Evolutionary conservation across 441 rosid species (phyloP).

Genomic region (Pelargonium australe): DNA sequence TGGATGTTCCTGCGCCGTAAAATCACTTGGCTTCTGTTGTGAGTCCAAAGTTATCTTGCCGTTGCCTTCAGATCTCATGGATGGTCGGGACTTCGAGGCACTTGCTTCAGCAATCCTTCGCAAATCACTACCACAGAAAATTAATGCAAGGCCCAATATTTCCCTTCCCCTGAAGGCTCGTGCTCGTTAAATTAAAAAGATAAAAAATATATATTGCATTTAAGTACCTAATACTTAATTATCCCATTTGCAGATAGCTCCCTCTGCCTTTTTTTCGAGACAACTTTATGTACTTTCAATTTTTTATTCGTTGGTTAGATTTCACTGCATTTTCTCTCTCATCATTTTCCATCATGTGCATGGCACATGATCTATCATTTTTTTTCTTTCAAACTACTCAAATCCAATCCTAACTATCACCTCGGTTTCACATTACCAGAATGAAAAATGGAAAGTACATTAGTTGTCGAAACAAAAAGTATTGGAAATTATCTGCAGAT

Average conservation of each 20-base stretch:
- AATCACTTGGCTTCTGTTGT: constrained; percentile 23
- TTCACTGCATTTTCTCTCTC: too few relatives aligned
- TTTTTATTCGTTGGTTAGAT: too few relatives aligned
- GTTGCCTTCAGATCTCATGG: constrained; percentile 17
- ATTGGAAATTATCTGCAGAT: too few relatives aligned
- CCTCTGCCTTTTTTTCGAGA: too few relatives aligned
- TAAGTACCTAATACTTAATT: too few relatives aligned
- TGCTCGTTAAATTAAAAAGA: constrained; percentile 4
- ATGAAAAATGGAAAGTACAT: too few relatives aligned
- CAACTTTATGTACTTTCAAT: too few relatives aligned
- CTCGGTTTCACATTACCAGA: too few relatives aligned
- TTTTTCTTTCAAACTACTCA: too few relatives aligned
- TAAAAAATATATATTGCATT: neutral
- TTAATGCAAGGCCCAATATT: neutral
- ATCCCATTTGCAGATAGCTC: too few relatives aligned
- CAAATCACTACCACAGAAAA: constrained; percentile 29
- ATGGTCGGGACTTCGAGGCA: constrained; percentile 17
- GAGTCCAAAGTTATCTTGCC: constrained; percentile 23
- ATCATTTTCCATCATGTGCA: too few relatives aligned
- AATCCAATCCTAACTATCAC: too few relatives aligned
- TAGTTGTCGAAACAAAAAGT: neutral
- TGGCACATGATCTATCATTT: neutral
- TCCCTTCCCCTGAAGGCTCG: neutral
- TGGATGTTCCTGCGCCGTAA: constrained; percentile 22
- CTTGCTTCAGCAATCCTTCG: constrained; percentile 31